Percentiles rank a stretch among this genome's conserved stretches.
Conservation (phyloP, 1,284 basidiomycete species). For the Rhodotorula mucilaginosa region DNA sequence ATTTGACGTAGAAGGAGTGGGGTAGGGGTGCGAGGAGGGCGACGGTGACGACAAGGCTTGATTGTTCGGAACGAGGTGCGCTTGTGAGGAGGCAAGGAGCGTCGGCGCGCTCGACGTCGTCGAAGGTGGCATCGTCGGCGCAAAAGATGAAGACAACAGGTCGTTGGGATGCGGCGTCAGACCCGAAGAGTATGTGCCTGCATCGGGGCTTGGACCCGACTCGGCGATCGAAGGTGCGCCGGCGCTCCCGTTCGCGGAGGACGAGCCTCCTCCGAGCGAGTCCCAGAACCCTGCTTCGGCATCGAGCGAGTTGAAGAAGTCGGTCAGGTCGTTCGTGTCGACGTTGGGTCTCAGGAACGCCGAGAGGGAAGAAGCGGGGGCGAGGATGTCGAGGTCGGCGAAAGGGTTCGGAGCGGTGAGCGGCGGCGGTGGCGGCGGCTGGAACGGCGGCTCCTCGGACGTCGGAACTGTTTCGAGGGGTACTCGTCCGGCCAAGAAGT, state of each 20-base stretch:
- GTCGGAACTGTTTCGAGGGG: too few relatives aligned
- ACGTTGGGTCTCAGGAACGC: neutral
- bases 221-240: neutral
- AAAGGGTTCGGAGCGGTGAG: neutral
- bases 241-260: neutral
- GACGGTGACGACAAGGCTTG: too few relatives aligned
- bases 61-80: neutral
- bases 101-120: neutral
- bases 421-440: neutral
- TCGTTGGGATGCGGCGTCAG: neutral
- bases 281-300: constrained; percentile 27
- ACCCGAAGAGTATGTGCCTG: neutral
- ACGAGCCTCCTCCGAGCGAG: neutral
- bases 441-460: too few relatives aligned
- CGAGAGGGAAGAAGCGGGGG: neutral
- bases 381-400: constrained; percentile 7
- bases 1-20: too few relatives aligned
- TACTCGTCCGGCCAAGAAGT: too few relatives aligned
- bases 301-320: constrained; percentile 24
- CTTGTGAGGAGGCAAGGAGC: neutral
- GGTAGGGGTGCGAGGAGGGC: too few relatives aligned
- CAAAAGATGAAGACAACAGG: neutral
- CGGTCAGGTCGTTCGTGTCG: constrained; percentile 14
- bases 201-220: neutral
- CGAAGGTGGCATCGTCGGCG: neutral